Evolutionary conservation across 2,329 filamentous ascomycete species (phyloP).

Genomic region (Helminthosporium solani): DNA sequence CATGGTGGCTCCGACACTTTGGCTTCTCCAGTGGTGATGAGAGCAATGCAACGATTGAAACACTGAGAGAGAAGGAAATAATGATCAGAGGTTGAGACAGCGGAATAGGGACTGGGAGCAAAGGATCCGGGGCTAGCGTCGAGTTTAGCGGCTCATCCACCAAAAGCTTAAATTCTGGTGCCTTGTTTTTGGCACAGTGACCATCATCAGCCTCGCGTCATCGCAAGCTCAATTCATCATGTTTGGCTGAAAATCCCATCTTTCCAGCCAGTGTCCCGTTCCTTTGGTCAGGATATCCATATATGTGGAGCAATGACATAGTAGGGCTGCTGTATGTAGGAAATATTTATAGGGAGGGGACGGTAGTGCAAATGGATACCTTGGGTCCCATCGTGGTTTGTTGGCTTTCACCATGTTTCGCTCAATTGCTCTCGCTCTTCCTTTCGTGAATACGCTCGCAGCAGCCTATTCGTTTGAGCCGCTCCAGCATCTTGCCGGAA

Average conservation of each 20-base stretch:
- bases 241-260: slow-evolving; percentile 7
- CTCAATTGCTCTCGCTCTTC: slow-evolving; percentile 23
- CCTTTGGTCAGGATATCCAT: background rate
- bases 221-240: slow-evolving; percentile 9
- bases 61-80: background rate
- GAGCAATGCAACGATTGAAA: background rate
- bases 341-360: background rate
- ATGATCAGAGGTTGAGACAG: background rate
- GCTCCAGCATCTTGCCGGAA: slow-evolving; percentile 52
- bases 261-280: background rate
- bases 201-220: slow-evolving; percentile 10
- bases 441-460: slow-evolving; percentile 23
- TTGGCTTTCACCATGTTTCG: slow-evolving; percentile 17
- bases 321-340: slow-evolving; percentile 5
- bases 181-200: slow-evolving; percentile 11
- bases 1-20: too few species aligned
- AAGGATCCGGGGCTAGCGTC: background rate
- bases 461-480: slow-evolving; percentile 49
- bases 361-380: background rate
- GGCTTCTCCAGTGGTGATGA: too few species aligned
- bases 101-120: background rate
- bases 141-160: background rate
- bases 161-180: slow-evolving; percentile 8
- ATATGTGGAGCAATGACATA: slow-evolving; percentile 10
- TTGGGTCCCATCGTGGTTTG: background rate